A percentile compares a stretch with the other conserved stretches of the same genome.
phyloP scores from a whole-genome alignment of 345 rosid genomes.

The Eucalyptus pauciflora region DNA sequence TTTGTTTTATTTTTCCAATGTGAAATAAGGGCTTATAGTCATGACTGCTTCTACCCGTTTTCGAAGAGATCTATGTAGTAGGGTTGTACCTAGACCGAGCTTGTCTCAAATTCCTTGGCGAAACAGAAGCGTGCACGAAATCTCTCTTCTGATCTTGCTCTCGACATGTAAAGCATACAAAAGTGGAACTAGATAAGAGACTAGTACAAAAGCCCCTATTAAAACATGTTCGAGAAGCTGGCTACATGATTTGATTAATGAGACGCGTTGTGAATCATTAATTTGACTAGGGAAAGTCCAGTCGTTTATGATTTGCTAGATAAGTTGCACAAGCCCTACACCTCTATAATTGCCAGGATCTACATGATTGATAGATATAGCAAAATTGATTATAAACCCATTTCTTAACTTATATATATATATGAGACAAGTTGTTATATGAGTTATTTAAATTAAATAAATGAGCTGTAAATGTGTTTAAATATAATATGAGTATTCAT shows the following conservation, averaged over 20 bases:
- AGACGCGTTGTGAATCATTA: background rate
- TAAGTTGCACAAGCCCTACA: background rate
- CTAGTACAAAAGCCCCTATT: background rate
- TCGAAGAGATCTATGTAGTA: background rate
- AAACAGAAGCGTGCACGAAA: background rate
- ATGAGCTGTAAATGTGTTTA: too few relatives aligned
- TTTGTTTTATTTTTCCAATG: background rate
- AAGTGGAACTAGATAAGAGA: background rate
- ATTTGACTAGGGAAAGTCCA: background rate
- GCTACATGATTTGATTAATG: background rate
- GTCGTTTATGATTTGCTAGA: background rate
- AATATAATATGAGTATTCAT: too few relatives aligned
- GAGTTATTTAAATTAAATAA: too few relatives aligned
- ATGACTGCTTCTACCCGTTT: background rate
- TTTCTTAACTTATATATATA: too few relatives aligned
- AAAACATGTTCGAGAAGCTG: background rate
- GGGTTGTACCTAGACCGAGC: background rate
- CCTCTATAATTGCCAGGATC: background rate
- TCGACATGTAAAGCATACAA: background rate
- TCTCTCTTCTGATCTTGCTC: background rate
- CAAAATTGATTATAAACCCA: too few relatives aligned
- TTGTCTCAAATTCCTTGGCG: background rate
- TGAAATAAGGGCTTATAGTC: background rate
- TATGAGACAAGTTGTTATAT: too few relatives aligned
- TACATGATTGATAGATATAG: too few relatives aligned